Evolutionary conservation across 306 rosid genomes (phyloP).

Genomic region (Hippophae rhamnoides): DNA sequence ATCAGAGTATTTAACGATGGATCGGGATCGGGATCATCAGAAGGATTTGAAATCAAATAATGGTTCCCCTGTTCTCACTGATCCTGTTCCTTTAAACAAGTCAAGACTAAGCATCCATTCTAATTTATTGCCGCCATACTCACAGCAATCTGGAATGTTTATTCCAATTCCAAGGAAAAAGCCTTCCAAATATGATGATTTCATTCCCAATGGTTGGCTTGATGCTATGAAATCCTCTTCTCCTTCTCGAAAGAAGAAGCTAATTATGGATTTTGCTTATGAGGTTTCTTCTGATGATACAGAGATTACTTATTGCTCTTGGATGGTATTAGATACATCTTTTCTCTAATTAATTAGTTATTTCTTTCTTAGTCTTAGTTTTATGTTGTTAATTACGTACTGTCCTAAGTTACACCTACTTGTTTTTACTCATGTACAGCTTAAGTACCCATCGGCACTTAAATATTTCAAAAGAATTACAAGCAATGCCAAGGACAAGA

Average conservation of each 20-base stretch:
- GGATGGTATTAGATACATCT: constrained; percentile 42
- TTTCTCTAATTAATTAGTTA: neutral
- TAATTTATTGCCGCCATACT: constrained; percentile 31
- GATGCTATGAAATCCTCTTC: constrained; percentile 97
- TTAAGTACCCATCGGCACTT: constrained; percentile 77
- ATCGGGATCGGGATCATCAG: neutral
- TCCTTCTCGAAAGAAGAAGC: constrained; percentile 66
- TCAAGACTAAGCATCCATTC: constrained; percentile 65
- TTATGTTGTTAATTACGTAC: too few relatives aligned
- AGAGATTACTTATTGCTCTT: constrained; percentile 44
- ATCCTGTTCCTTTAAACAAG: constrained; percentile 63
- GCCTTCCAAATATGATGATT: constrained; percentile 60
- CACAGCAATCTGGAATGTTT: constrained; percentile 50
- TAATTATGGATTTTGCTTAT: constrained; percentile 30
- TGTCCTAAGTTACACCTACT: neutral
- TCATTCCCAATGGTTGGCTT: constrained; percentile 78
- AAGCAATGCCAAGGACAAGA: constrained; percentile 46
- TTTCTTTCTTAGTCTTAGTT: neutral
- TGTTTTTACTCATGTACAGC: constrained; percentile 36
- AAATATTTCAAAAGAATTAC: constrained; percentile 42
- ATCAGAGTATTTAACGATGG: too few relatives aligned
- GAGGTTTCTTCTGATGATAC: constrained; percentile 50
- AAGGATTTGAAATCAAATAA: constrained; percentile 79
- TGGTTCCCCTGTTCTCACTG: constrained; percentile 57
- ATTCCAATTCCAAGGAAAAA: constrained; percentile 52